These are phyloP conservation scores for Fraxinus latifolia DNA, from an alignment of 305 asterid species.

Conservation along the genomic window DNA sequence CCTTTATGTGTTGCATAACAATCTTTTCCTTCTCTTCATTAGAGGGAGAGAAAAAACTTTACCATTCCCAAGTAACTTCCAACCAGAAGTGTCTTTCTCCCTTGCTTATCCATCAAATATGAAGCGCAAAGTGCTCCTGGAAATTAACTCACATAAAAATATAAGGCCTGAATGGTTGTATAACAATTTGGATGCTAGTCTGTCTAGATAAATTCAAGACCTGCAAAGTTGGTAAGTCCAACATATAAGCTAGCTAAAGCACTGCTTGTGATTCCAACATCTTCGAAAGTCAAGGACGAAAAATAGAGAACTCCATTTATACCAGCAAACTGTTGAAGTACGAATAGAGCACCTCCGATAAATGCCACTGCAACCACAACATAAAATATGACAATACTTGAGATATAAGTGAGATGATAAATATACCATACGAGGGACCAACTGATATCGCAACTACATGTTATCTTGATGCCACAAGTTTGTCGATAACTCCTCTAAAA, in stretches of 20 bases:
- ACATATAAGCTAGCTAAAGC: conserved; percentile 67
- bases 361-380: conserved; percentile 61
- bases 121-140: conserved; percentile 74
- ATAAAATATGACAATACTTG: conserved; percentile 4
- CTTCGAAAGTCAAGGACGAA: conserved; percentile 76
- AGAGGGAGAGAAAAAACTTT: conserved; percentile 2
- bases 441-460: background rate
- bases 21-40: conserved; percentile 6
- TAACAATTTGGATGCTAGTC: background rate
- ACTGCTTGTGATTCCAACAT: conserved; percentile 72
- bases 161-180: background rate
- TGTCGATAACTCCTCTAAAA: background rate
- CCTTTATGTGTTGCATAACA: background rate
- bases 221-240: conserved; percentile 76
- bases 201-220: conserved; percentile 30
- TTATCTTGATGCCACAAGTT: background rate
- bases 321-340: conserved; percentile 81
- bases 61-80: conserved; percentile 93
- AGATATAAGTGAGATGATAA: conserved; percentile 8
- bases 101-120: conserved; percentile 78
- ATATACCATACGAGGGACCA: background rate
- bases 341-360: conserved; percentile 75
- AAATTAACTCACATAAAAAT: conserved; percentile 22
- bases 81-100: conserved; percentile 67
- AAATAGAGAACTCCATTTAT: conserved; percentile 86